Percentiles rank a stretch among this genome's conserved stretches.
Conservation (phyloP, 2,329 filamentous ascomycete species). For the Cytospora chrysosperma region DNA sequence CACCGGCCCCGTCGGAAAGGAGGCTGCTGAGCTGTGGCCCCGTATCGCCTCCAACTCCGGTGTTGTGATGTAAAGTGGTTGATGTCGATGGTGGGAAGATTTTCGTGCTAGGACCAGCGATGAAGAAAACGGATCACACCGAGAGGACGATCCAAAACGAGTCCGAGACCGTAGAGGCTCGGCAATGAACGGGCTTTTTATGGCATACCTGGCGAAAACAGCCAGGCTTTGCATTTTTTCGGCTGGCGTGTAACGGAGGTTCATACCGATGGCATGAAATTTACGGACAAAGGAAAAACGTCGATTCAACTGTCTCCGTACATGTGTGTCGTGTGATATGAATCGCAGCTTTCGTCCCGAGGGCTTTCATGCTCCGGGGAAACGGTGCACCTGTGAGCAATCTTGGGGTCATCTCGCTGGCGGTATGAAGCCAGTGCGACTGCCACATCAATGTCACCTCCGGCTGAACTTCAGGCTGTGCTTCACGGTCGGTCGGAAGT, state of each 20-base stretch:
- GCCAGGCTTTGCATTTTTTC: conserved; percentile 31
- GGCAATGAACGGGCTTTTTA: conserved; percentile 34
- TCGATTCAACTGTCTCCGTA: conserved; percentile 8
- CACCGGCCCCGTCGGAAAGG: conserved; percentile 97
- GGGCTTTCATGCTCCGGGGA: not conserved
- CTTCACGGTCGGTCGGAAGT: not conserved
- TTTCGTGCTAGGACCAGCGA: conserved; percentile 24
- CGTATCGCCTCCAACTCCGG: conserved; percentile 99
- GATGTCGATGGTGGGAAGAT: conserved; percentile 14
- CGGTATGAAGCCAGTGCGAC: not conserved
- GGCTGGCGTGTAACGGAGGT: conserved; percentile 36
- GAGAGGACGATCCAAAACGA: conserved; percentile 18
- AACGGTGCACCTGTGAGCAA: not conserved
- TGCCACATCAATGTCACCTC: not conserved
- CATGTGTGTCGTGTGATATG: not conserved
- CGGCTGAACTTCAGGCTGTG: not conserved
- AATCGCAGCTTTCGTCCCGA: not conserved
- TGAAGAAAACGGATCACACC: conserved; percentile 28
- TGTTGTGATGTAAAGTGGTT: conserved; percentile 90
- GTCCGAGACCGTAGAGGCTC: conserved; percentile 28
- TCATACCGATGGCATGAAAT: conserved; percentile 37
- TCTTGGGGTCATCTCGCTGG: not conserved
- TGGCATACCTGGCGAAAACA: conserved; percentile 22
- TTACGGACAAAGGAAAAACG: conserved; percentile 22
- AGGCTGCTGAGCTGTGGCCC: conserved; percentile 99